Conservation (phyloP, 2,329 filamentous ascomycete genomes). For the Fusarium foetens region DNA sequence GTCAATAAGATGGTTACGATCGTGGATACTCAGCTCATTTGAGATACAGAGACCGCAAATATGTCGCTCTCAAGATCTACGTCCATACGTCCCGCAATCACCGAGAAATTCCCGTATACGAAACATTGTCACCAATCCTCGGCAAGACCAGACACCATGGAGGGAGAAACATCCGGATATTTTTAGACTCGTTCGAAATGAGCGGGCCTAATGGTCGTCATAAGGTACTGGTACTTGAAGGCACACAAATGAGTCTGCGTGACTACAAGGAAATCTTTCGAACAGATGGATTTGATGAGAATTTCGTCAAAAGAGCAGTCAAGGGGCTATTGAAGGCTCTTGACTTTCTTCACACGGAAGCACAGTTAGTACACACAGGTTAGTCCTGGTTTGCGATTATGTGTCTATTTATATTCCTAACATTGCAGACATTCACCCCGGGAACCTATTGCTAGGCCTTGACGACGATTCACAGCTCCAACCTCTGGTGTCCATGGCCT, state of each 20-base stretch:
- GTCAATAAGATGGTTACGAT: too few relatives aligned
- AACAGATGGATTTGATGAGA: conserved; percentile 36
- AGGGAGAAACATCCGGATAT: conserved; percentile 29
- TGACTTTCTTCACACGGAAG: conserved; percentile 51
- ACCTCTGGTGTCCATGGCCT: conserved; percentile 37
- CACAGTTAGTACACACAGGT: conserved; percentile 49
- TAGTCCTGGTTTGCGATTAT: neutral
- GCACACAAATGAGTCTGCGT: conserved; percentile 45
- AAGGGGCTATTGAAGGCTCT: conserved; percentile 47
- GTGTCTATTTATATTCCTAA: too few relatives aligned
- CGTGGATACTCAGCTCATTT: neutral
- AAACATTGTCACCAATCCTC: neutral
- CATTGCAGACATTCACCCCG: conserved; percentile 40
- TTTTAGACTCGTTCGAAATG: conserved; percentile 39
- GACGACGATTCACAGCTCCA: conserved; percentile 39
- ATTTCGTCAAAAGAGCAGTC: conserved; percentile 46
- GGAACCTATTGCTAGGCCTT: conserved; percentile 40
- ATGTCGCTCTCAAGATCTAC: conserved; percentile 49
- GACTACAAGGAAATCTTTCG: conserved; percentile 47
- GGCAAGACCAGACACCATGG: neutral
- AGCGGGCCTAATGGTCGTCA: conserved; percentile 1
- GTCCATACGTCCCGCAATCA: conserved; percentile 39
- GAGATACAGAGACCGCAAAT: conserved; percentile 38
- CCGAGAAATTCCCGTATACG: conserved; percentile 35
- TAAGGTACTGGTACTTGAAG: conserved; percentile 31